Evolutionary conservation across 768 basidiomycete genomes (phyloP), one percentile per base, ranked within the genome.

Genomic region (Suillus decipiens): DNA sequence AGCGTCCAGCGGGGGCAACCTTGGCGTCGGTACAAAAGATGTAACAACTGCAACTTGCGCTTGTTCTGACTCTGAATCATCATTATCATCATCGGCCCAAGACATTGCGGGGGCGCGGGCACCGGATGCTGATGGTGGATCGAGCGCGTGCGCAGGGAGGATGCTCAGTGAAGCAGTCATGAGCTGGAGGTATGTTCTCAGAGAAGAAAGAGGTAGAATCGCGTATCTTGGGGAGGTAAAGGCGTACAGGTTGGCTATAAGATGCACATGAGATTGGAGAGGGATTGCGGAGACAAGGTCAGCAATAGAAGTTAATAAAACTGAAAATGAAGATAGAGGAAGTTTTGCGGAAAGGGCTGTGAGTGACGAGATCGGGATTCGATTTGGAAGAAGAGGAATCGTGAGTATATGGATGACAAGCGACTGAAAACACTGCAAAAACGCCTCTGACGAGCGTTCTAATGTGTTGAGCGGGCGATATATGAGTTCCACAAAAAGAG

Each of bases 351-450:
- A 86, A 45, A 98, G 78, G 28, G 81, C 75, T 4, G 86, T 85
- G 41, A 96, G 82, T 24, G 85, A 81, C 0, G 77, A 73, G 24
- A 88, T 78, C 41, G 86, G 89, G 53, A 90, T 78, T 9, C 86
- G 89, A 73, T 92, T 89, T 1, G 93, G 93, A 0, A 98, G 81
- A 0, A 93, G 77, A 0, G 92, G 90, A 50, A 96, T 79, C 1
- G 88, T 82, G 62, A 96, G 79, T 61, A 96, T 84, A 64, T 78
- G 74, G 17, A 78, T 70, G 60, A 91, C 67, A 34, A 90, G 68
- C 19, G 73, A 69, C 36, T 74, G 66, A 17, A 89, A 69, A 48
- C 79, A 72, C 64, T 64, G 67, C 7, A 73, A 33, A 53, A 69
- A 72, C 17, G 41, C 31, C 34, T 66, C 65, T 12, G 70, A 75